A percentile compares a stretch with the other conserved stretches of the same genome.
Evolutionary conservation across 1,284 basidiomycete genomes (phyloP).

Genomic region (Apiotrichum sp.): DNA sequence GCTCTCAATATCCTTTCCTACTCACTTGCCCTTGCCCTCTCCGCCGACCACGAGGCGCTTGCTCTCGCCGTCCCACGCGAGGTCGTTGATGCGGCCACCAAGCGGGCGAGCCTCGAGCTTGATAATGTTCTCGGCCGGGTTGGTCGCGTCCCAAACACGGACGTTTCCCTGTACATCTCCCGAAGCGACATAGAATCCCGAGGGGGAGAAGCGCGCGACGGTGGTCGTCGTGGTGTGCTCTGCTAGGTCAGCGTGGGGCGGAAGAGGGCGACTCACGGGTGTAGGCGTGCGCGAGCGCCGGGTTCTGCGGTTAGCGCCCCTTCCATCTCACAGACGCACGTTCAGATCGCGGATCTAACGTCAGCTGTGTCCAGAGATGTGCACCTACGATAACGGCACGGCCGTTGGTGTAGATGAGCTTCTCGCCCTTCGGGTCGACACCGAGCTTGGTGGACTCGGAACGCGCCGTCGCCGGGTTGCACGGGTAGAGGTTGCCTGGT

Average conservation of each 20-base stretch:
- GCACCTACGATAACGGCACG: slow-evolving; percentile 71
- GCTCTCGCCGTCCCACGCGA: slow-evolving; percentile 94
- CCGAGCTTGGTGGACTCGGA: slow-evolving; percentile 67
- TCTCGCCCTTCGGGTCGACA: slow-evolving; percentile 64
- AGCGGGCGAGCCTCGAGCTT: slow-evolving; percentile 82
- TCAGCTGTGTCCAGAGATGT: slow-evolving; percentile 8
- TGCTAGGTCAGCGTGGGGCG: slow-evolving; percentile 18
- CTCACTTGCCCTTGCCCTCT: slow-evolving; percentile 81
- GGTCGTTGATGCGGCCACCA: slow-evolving; percentile 79
- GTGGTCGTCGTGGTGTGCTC: slow-evolving; percentile 81
- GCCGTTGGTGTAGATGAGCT: slow-evolving; percentile 80
- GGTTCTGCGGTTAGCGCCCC: slow-evolving; percentile 16
- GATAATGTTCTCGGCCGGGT: slow-evolving; percentile 68
- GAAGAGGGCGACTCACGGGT: slow-evolving; percentile 27
- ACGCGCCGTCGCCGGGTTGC: slow-evolving; percentile 63
- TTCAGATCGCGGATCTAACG: slow-evolving; percentile 59
- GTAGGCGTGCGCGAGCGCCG: slow-evolving; percentile 38
- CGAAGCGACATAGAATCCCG: slow-evolving; percentile 92
- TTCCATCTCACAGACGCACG: slow-evolving; percentile 39
- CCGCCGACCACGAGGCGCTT: slow-evolving; percentile 96
- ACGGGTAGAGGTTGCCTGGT: slow-evolving; percentile 56
- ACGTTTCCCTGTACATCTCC: slow-evolving; percentile 76
- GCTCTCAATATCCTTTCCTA: background rate
- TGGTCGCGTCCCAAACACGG: slow-evolving; percentile 87
- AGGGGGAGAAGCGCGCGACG: slow-evolving; percentile 85